Evolutionary conservation across 2,329 filamentous ascomycete genomes (phyloP).

Genomic region (Knufia petricola): DNA sequence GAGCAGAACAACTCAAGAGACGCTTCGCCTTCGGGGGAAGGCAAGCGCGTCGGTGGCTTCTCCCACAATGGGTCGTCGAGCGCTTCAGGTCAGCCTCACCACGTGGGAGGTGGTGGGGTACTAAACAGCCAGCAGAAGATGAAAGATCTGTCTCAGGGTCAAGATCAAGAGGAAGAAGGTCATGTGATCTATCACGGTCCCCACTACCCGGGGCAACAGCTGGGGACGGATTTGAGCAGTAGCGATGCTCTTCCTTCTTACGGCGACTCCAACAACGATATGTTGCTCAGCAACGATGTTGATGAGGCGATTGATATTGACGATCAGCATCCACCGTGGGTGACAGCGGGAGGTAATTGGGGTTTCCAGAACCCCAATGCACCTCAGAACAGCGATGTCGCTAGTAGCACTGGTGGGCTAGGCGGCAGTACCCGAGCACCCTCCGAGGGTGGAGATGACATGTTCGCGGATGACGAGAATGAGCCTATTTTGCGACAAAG

Average conservation of each 20-base stretch:
- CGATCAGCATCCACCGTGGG: background rate
- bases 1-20: slow-evolving; percentile 33
- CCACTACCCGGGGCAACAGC: background rate
- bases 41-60: slow-evolving; percentile 75
- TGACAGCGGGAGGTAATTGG: background rate
- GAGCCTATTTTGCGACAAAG: slow-evolving; percentile 1
- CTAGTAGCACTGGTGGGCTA: slow-evolving; percentile 6
- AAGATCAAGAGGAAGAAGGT: slow-evolving; percentile 24
- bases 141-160: slow-evolving; percentile 30
- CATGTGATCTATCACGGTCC: background rate
- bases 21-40: slow-evolving; percentile 63
- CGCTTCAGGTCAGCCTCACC: slow-evolving; percentile 72
- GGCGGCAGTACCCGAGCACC: slow-evolving; percentile 1
- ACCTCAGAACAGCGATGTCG: slow-evolving; percentile 4
- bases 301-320: slow-evolving; percentile 2
- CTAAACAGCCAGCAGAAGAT: slow-evolving; percentile 29
- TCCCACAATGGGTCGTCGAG: slow-evolving; percentile 87
- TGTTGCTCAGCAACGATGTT: background rate
- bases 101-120: slow-evolving; percentile 53
- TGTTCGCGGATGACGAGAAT: slow-evolving; percentile 2
- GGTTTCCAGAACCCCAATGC: background rate
- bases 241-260: slow-evolving; percentile 4
- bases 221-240: background rate
- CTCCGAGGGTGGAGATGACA: slow-evolving; percentile 2
- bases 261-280: slow-evolving; percentile 2